These are phyloP conservation scores for Henningerozyma blattae DNA, from an alignment of 805 yeast species.

Conservation along the genomic window DNA sequence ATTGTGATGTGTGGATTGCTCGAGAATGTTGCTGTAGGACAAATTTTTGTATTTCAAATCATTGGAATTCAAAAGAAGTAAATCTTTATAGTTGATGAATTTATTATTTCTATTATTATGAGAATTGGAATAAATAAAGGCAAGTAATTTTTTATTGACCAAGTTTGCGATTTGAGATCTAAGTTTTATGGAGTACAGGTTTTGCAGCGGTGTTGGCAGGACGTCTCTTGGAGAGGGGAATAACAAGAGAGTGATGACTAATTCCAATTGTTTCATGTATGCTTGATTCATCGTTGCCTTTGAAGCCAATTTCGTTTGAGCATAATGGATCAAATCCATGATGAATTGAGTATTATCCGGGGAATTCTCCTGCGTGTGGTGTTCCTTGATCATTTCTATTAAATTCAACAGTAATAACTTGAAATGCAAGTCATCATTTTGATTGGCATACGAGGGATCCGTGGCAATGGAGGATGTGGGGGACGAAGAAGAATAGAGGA, in stretches of 20 bases:
- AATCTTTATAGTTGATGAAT: too few relatives aligned
- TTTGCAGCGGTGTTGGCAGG: constrained; percentile 43
- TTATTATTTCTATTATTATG: constrained; percentile 3
- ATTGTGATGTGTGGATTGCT: not conserved
- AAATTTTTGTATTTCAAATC: not conserved
- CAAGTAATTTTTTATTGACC: constrained; percentile 43
- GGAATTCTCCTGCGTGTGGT: constrained; percentile 12
- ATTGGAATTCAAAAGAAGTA: not conserved
- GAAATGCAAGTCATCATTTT: constrained; percentile 64
- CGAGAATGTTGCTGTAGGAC: not conserved
- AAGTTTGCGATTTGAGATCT: constrained; percentile 55
- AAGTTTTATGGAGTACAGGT: constrained; percentile 45
- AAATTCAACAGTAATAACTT: constrained; percentile 59
- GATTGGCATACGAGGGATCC: constrained; percentile 11
- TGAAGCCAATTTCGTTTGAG: constrained; percentile 47
- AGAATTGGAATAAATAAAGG: constrained; percentile 15
- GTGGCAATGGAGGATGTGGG: not conserved
- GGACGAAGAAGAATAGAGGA: not conserved
- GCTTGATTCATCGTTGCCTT: constrained; percentile 46
- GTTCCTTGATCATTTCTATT: constrained; percentile 63
- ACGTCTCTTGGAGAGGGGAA: constrained; percentile 26
- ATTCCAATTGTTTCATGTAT: constrained; percentile 62
- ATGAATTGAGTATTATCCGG: constrained; percentile 37
- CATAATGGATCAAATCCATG: constrained; percentile 41
- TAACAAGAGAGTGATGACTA: constrained; percentile 70